Evolutionary conservation across 2,329 filamentous ascomycete species (phyloP), one percentile per base, ranked within the genome.

Genomic region (Apiospora sp.): DNA sequence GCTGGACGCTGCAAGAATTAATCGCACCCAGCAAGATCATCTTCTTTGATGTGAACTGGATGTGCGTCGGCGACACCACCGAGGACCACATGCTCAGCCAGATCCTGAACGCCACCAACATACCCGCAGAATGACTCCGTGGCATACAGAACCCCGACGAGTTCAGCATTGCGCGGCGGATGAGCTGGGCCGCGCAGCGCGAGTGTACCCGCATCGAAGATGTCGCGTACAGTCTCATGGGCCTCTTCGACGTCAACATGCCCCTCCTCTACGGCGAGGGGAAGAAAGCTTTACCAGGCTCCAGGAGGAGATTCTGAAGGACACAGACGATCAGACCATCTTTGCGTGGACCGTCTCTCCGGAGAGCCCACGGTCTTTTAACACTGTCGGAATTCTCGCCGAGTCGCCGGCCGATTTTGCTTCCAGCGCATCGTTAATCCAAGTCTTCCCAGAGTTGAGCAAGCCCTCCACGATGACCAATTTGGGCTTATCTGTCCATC

Each of bases 251-350:
- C 54, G 73, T 82, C 30, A 79, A 77, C 37, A 80, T 83, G 75
- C 76, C 80, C 5, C 61, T 81, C 43, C 73, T 81, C 6, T 81
- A 81, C 41, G 80, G 81, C 4, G 81, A 82, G 69, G 80, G 80
- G 19, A 68, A 68, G 10, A 74, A 74, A 41, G 78, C 80, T 1
- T 81, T 67, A 69, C 74, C 41, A 71, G 79, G n/a, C 77, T 81
- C 2, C 78, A 81, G 71, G 72, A 79, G 13, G 77, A 79, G 51
- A 72, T 83, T 78, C 37, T 68, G n/a, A 46, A 68, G 27, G 70
- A 49, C 14, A 67, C 41, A 19, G 27, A 48, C 19, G 68, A 70
- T 14, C 46, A 48, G 22, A 49, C 68, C n/a, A 49, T 70, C 22
- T 51, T 70, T 27, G 46, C 68, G 30, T 70, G 68, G 68, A 43